phyloP scores from a whole-genome alignment of 768 basidiomycete genomes.

The Tephrocybe sp. region DNA sequence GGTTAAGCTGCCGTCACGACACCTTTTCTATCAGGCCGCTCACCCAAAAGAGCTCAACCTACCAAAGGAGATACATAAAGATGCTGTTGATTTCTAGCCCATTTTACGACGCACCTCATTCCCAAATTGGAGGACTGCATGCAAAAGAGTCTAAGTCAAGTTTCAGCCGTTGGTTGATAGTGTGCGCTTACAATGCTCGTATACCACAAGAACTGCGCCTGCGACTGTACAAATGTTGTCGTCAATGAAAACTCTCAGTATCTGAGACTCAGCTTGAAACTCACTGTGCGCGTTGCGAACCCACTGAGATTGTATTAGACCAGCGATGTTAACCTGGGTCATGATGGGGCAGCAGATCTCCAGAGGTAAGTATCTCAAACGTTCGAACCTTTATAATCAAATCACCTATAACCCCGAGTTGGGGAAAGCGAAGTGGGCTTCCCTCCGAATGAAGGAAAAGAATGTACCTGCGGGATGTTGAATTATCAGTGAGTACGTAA shows the following conservation, averaged over 20 bases:
- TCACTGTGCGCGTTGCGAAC: conserved; percentile 11
- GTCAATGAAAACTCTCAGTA: too few relatives aligned
- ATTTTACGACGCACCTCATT: conserved; percentile 19
- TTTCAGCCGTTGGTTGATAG: background rate
- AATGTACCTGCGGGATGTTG: too few relatives aligned
- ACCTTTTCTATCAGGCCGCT: background rate
- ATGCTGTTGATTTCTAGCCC: conserved; percentile 21
- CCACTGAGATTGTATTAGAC: conserved; percentile 8
- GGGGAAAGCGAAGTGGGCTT: too few relatives aligned
- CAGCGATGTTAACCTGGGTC: conserved; percentile 1
- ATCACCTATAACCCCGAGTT: too few relatives aligned
- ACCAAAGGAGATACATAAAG: background rate
- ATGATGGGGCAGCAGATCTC: background rate
- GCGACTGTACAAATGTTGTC: too few relatives aligned
- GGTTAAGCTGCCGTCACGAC: too few relatives aligned
- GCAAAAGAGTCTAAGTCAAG: background rate
- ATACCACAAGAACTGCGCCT: conserved; percentile 16
- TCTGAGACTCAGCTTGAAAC: too few relatives aligned
- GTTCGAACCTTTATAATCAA: background rate
- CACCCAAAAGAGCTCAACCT: background rate
- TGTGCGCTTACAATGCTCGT: conserved; percentile 18
- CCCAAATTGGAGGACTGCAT: conserved; percentile 20
- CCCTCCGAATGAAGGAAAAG: too few relatives aligned
- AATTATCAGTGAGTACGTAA: too few relatives aligned
- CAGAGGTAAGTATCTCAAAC: too few relatives aligned